Conservation (phyloP, 73 alveolate genomes). For the Uronychia binucleata region DNA sequence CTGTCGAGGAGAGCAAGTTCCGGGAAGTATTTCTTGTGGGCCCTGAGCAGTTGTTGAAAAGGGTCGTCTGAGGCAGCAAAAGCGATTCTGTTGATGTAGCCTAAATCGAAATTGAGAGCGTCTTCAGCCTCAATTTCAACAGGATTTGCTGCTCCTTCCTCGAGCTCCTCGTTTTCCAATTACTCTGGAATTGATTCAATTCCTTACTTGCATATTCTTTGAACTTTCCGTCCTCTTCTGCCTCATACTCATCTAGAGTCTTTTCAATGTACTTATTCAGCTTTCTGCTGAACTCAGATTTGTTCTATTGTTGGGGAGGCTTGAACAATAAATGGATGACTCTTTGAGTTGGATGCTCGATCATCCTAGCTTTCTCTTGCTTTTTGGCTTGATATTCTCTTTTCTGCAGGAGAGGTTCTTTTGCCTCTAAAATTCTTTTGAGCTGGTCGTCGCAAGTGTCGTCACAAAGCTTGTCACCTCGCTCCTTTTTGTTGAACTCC, state of each 20-base stretch:
- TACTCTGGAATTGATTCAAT: background rate
- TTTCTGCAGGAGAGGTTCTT: constrained; percentile 40
- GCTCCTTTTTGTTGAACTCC: constrained; percentile 47
- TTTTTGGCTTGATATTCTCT: constrained; percentile 17
- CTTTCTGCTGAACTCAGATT: constrained; percentile 10
- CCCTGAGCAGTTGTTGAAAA: background rate
- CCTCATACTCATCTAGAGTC: constrained; percentile 7
- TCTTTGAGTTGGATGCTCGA: constrained; percentile 19
- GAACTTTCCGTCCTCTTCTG: constrained; percentile 1
- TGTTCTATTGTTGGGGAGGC: constrained; percentile 4
- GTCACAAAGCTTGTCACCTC: constrained; percentile 21
- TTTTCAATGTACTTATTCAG: constrained; percentile 4
- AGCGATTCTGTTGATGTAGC: background rate
- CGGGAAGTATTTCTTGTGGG: background rate
- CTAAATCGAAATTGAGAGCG: constrained; percentile 15
- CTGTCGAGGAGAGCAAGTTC: background rate
- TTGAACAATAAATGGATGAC: constrained; percentile 14
- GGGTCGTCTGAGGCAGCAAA: constrained; percentile 41
- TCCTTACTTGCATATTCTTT: constrained; percentile 3
- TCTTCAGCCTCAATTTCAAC: background rate
- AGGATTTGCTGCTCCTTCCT: constrained; percentile 21
- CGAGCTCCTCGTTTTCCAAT: constrained; percentile 32
- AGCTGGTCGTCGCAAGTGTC: constrained; percentile 13
- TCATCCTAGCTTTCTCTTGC: constrained; percentile 39
- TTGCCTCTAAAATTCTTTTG: constrained; percentile 5